A percentile compares a stretch with the other conserved stretches of the same genome.
phyloP scores from a whole-genome alignment of 139 green algal genomes.

The Chlamydomonas sp. region DNA sequence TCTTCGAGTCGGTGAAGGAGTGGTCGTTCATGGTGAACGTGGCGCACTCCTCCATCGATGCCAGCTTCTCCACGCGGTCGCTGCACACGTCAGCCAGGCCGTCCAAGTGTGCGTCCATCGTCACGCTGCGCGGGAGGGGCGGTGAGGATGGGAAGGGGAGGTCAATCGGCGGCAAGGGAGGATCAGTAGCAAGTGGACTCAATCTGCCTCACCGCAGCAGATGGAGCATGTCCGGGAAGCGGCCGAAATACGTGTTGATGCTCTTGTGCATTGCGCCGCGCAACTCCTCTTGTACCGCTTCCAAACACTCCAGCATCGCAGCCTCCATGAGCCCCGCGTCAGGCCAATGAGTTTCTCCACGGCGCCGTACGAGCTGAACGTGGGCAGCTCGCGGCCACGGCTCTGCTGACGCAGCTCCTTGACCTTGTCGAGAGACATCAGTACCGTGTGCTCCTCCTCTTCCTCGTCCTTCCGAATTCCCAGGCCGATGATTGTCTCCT shows the following conservation, averaged over 20 bases:
- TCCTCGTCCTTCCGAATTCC: not conserved
- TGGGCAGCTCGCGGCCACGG: slow-evolving; percentile 21
- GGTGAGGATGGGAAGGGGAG: too few species aligned
- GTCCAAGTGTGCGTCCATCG: not conserved
- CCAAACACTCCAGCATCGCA: too few species aligned
- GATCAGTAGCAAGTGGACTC: too few species aligned
- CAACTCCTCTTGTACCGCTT: too few species aligned
- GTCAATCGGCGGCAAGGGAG: too few species aligned
- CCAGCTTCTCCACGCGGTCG: slow-evolving; percentile 2
- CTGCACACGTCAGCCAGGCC: not conserved
- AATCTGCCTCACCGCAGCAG: too few species aligned
- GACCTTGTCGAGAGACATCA: slow-evolving; percentile 16
- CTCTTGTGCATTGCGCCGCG: too few species aligned
- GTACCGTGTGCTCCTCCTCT: not conserved
- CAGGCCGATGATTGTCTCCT: not conserved
- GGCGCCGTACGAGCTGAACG: slow-evolving; percentile 21
- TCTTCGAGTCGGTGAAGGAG: not conserved
- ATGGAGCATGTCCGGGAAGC: too few species aligned
- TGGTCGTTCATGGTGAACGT: slow-evolving; percentile 19
- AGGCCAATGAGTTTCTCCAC: slow-evolving; percentile 12
- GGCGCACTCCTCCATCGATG: not conserved
- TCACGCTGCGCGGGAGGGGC: too few species aligned
- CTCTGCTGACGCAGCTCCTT: not conserved
- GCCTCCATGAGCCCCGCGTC: too few species aligned
- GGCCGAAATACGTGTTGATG: too few species aligned